Evolutionary conservation across 1,139 yeast genomes (phyloP), one percentile per base, ranked within the genome.

Genomic region (Nakaseomyces delphensis): DNA sequence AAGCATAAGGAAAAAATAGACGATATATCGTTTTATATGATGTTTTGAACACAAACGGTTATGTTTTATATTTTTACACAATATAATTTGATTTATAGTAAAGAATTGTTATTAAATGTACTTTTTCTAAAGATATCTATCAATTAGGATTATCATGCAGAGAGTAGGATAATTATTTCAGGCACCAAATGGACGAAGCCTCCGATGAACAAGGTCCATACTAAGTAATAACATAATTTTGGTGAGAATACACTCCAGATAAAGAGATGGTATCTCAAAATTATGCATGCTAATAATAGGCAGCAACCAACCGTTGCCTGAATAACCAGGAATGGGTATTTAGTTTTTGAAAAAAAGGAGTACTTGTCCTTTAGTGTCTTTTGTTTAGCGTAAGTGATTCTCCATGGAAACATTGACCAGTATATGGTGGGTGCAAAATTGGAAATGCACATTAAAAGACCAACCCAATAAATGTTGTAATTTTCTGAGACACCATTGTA

Each of bases 181-280:
- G 60, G 18, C 48, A 48, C 11, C 60, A 62, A 45, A 24, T 60
- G 48, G 27, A 51, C 29, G 28, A 57, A 36, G 2, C 46, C 51
- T 47, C 74, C 75, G 56, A 79, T 66, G 44, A 77, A 65, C 1
- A 76, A 46, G 29, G 74, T 66, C 98, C 98, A 93, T 2, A 80
- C 79, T 1, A 79, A 76, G 50, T 82, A 81, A 59, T 81, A 91
- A 28, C 94, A 71, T 14, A 91, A 63, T 55, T 87, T 91, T 0
- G 98, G 99, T 40, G 95, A 84, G 65, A 91, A 91, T 3, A 93
- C 98, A 1, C 97, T 86, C 97, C 98, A 93, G 13, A 93, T 83
- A 59, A 91, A 91, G 45, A 91, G 69, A 59, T 91, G 98, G 56
- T 80, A 84, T 52, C 95, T 71, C 49, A 89, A 69, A 21, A 76